Evolutionary conservation across 2,329 filamentous ascomycete genomes (phyloP).

Genomic region (Calonectria multiphialidica): DNA sequence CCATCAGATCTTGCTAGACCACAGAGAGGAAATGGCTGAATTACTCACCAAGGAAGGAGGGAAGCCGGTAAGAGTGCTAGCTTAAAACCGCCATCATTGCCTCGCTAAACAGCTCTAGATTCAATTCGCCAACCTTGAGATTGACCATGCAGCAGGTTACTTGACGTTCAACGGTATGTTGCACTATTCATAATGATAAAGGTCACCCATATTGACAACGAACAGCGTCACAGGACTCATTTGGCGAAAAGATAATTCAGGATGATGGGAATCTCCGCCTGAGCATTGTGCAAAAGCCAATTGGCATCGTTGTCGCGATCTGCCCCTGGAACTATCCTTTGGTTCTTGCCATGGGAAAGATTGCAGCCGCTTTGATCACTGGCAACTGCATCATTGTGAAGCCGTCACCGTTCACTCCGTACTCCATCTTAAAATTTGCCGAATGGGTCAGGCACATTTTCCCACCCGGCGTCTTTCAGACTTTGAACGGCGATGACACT

Average conservation of each 20-base stretch:
- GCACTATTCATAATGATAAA: too few relatives aligned
- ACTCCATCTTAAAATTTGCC: conserved; percentile 66
- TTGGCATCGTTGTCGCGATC: background rate
- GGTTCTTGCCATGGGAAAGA: conserved; percentile 57
- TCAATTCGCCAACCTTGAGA: background rate
- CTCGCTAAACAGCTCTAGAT: background rate
- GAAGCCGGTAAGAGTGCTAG: background rate
- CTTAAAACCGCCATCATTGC: background rate
- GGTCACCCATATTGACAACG: background rate
- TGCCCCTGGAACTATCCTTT: conserved; percentile 2
- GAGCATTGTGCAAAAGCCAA: background rate
- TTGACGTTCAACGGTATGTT: background rate
- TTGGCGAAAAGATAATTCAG: background rate
- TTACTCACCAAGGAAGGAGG: background rate
- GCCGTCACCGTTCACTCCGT: conserved; percentile 67
- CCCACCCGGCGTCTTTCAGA: conserved; percentile 71
- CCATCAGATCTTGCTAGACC: background rate
- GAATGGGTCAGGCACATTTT: conserved; percentile 68
- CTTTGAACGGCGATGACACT: conserved; percentile 69
- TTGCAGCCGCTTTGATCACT: conserved; percentile 66
- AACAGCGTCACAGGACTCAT: background rate
- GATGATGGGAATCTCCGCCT: background rate
- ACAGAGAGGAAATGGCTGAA: background rate
- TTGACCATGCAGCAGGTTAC: background rate
- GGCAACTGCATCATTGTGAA: conserved; percentile 59